phyloP scores from a whole-genome alignment of 352 stramenopile genomes.

The Pythium scleroteichum region DNA sequence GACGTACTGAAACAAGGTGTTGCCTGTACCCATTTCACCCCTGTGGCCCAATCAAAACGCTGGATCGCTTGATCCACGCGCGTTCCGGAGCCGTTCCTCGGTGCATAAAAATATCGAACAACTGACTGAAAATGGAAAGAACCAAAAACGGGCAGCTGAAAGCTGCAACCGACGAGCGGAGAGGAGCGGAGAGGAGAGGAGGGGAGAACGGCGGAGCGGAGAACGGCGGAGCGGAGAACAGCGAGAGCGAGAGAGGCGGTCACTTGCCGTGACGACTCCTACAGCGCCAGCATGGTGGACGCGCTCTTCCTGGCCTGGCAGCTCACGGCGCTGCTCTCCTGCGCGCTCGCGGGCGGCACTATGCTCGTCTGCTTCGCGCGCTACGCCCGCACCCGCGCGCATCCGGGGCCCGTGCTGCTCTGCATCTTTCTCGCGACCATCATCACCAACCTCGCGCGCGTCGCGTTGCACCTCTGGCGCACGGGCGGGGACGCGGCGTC shows the following conservation, averaged over 20 bases:
- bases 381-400: conserved; percentile 55
- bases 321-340: conserved; percentile 60
- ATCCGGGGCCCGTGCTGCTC: conserved; percentile 74
- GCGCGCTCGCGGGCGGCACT: conserved; percentile 43
- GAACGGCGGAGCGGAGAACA: too few relatives aligned
- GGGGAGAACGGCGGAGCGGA: too few relatives aligned
- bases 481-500: not conserved
- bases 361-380: conserved; percentile 80
- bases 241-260: too few relatives aligned
- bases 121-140: conserved; percentile 13
- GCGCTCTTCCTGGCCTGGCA: conserved; percentile 75
- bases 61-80: not conserved
- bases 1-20: not conserved
- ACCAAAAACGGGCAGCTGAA: conserved; percentile 4
- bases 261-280: too few relatives aligned
- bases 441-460: conserved; percentile 66
- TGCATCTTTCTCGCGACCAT: conserved; percentile 75
- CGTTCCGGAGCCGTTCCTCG: not conserved
- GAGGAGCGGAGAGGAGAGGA: too few relatives aligned
- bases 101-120: conserved; percentile 21
- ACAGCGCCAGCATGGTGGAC: conserved; percentile 37
- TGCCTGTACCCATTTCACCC: not conserved
- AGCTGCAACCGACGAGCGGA: conserved; percentile 1
- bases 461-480: conserved; percentile 62
- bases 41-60: not conserved